These are phyloP conservation scores for Elymus sibiricus DNA, from an alignment of 176 grass and related monocot genomes.

Conservation along the genomic window DNA sequence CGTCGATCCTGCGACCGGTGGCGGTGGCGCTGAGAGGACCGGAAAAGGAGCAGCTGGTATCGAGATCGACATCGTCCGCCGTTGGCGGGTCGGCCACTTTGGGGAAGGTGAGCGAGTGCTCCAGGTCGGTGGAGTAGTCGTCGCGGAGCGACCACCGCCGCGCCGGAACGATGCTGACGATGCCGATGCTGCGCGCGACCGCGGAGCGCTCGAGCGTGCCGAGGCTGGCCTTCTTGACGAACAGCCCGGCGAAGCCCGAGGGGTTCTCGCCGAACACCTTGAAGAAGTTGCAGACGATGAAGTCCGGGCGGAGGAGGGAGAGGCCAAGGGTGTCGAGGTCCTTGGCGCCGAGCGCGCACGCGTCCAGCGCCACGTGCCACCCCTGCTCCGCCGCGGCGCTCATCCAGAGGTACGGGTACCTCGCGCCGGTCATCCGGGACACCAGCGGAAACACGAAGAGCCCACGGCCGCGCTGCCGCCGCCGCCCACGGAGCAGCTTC, in stretches of 20 bases:
- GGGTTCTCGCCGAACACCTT: conserved; percentile 94
- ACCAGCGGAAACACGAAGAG: conserved; percentile 84
- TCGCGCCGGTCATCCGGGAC: conserved; percentile 69
- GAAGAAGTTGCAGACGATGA: conserved; percentile 95
- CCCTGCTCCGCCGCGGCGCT: conserved; percentile 65
- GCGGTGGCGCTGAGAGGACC: conserved; percentile 43
- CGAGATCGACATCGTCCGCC: conserved; percentile 53
- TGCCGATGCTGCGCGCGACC: conserved; percentile 77
- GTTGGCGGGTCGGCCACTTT: background rate
- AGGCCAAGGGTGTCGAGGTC: conserved; percentile 81
- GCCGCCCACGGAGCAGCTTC: conserved; percentile 36
- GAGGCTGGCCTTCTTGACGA: conserved; percentile 66
- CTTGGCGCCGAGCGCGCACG: conserved; percentile 80
- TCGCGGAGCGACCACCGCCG: conserved; percentile 50
- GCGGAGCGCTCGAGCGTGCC: conserved; percentile 63
- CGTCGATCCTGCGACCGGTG: background rate
- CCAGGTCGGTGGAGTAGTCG: conserved; percentile 68
- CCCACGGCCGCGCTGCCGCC: conserved; percentile 17
- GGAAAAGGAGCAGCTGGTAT: conserved; percentile 65
- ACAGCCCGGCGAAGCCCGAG: conserved; percentile 77
- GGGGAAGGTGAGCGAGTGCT: conserved; percentile 39
- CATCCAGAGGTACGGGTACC: conserved; percentile 95
- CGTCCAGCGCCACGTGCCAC: conserved; percentile 86
- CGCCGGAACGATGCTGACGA: conserved; percentile 73
- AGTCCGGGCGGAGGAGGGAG: conserved; percentile 85